A percentile compares a stretch with the other conserved stretches of the same genome.
These are phyloP conservation scores for Theobroma cacao DNA, from an alignment of 345 rosid genomes.

Conservation along the genomic window DNA sequence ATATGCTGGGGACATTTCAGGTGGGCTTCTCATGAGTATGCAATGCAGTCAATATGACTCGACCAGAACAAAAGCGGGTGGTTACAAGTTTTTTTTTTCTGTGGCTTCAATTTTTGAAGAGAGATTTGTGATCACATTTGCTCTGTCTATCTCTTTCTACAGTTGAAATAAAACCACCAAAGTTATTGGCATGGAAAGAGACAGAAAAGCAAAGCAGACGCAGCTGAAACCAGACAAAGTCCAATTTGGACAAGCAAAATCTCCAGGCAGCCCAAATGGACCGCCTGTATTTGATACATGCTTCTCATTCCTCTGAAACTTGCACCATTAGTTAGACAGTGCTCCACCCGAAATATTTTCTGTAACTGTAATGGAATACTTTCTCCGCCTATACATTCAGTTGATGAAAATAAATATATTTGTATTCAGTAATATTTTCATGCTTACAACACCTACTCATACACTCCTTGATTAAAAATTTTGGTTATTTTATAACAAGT, in stretches of 20 bases:
- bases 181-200: neutral
- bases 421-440: neutral
- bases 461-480: neutral
- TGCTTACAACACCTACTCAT: neutral
- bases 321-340: neutral
- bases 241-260: too few species aligned
- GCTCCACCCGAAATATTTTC: neutral
- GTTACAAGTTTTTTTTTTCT: neutral
- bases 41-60: neutral
- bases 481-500: neutral
- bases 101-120: neutral
- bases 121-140: constrained; percentile 13
- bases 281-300: neutral
- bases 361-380: neutral
- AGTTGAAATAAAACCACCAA: neutral
- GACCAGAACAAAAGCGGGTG: neutral
- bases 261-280: too few species aligned
- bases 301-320: neutral
- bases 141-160: neutral
- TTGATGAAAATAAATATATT: neutral
- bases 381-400: neutral
- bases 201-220: neutral
- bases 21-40: neutral
- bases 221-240: neutral
- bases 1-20: neutral